Percentiles rank a stretch among this genome's conserved stretches.
Conservation (phyloP, 495 filamentous ascomycete genomes). For the Lasiosphaeria hispida region DNA sequence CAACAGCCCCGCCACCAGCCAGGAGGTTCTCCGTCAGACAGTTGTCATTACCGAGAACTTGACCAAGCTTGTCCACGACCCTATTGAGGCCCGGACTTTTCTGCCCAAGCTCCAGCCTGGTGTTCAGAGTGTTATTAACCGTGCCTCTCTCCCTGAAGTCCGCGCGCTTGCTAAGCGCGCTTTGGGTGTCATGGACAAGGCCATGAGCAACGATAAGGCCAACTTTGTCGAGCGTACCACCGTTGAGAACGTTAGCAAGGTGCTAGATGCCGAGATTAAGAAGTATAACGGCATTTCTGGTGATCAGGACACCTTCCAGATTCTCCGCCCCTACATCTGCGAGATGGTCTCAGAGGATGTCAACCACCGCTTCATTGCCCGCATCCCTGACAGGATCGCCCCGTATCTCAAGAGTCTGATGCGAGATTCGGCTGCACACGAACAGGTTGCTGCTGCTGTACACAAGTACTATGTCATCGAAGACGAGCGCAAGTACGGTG, state of each 20-base stretch:
- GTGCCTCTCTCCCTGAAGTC: constrained; percentile 92
- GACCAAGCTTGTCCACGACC: constrained; percentile 97
- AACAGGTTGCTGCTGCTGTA: constrained; percentile 61
- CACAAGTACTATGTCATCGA: constrained; percentile 73
- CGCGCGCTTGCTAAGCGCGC: constrained; percentile 84
- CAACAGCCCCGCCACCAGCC: constrained; percentile 82
- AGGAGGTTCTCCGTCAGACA: constrained; percentile 93
- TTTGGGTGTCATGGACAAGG: constrained; percentile 84
- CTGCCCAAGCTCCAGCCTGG: constrained; percentile 93
- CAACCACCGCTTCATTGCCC: constrained; percentile 74
- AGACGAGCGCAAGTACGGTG: constrained; percentile 81
- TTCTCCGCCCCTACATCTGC: constrained; percentile 71
- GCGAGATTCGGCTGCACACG: constrained; percentile 50
- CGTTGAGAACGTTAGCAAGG: constrained; percentile 69
- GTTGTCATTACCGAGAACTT: constrained; percentile 98
- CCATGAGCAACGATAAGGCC: constrained; percentile 73
- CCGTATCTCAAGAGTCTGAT: constrained; percentile 77
- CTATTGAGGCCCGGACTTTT: constrained; percentile 92
- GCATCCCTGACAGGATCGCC: constrained; percentile 61
- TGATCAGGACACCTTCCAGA: constrained; percentile 63
- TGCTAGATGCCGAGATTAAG: constrained; percentile 73
- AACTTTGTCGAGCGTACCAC: constrained; percentile 65
- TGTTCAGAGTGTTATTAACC: constrained; percentile 81
- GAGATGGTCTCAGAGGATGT: constrained; percentile 87
- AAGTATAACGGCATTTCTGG: constrained; percentile 59